Evolutionary conservation across 371 early-diverging fungal species (phyloP).

Genomic region (Mortierella sp.): DNA sequence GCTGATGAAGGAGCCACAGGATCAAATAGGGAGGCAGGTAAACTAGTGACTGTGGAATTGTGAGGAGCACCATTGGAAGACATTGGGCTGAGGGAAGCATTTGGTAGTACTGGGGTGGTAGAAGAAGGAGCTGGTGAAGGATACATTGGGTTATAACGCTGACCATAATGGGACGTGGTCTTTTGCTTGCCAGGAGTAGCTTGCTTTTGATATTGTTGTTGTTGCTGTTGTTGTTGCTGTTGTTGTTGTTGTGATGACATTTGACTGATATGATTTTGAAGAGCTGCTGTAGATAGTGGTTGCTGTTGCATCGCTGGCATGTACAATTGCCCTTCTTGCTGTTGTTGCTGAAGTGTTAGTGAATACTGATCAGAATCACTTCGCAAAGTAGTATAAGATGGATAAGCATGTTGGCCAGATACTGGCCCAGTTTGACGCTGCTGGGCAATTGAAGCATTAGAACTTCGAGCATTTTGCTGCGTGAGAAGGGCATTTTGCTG

Average conservation of each 20-base stretch:
- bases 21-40: slow-evolving; percentile 8
- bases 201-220: slow-evolving; percentile 8
- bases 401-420: slow-evolving; percentile 8
- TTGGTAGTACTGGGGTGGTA: slow-evolving; percentile 37
- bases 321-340: slow-evolving; percentile 2
- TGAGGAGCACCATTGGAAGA: slow-evolving; percentile 22
- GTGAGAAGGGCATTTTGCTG: slow-evolving; percentile 10
- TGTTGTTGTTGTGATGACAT: slow-evolving; percentile 19
- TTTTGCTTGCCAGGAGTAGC: slow-evolving; percentile 39
- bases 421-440: slow-evolving; percentile 4
- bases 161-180: slow-evolving; percentile 34
- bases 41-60: slow-evolving; percentile 17
- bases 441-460: not conserved
- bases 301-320: slow-evolving; percentile 14
- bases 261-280: slow-evolving; percentile 9
- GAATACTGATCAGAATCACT: slow-evolving; percentile 6
- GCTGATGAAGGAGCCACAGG: slow-evolving; percentile 9
- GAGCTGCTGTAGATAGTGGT: not conserved
- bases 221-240: slow-evolving; percentile 14
- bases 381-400: not conserved
- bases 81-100: slow-evolving; percentile 32
- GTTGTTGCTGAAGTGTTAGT: not conserved
- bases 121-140: slow-evolving; percentile 47
- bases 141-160: slow-evolving; percentile 49
- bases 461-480: slow-evolving; percentile 3